These are phyloP conservation scores for Cerioporus squamosus DNA, from an alignment of 1,284 basidiomycete species.

Conservation along the genomic window DNA sequence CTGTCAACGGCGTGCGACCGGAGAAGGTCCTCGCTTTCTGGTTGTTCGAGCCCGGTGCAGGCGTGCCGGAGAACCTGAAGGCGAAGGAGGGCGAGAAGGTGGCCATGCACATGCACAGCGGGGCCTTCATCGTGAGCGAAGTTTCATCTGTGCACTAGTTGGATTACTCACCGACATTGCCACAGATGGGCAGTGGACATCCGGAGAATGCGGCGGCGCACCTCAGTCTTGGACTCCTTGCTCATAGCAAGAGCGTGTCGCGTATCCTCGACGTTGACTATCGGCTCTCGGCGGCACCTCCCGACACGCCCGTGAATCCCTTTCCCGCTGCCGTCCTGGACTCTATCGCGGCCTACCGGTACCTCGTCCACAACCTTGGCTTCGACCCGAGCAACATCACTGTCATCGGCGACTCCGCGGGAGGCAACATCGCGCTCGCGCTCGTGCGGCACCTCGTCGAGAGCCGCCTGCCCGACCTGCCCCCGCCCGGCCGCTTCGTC, in stretches of 20 bases:
- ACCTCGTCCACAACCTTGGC: slow-evolving; percentile 49
- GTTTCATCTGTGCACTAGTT: too few relatives aligned
- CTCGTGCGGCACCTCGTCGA: slow-evolving; percentile 49
- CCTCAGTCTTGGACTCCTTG: slow-evolving; percentile 20
- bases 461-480: slow-evolving; percentile 35
- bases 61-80: slow-evolving; percentile 33
- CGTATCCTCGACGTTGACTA: slow-evolving; percentile 39
- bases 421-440: slow-evolving; percentile 69
- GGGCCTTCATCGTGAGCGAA: slow-evolving; percentile 11
- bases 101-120: slow-evolving; percentile 22
- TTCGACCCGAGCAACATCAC: slow-evolving; percentile 55
- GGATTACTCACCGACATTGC: too few relatives aligned
- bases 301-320: slow-evolving; percentile 39
- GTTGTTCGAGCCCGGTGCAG: slow-evolving; percentile 14
- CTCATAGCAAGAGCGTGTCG: slow-evolving; percentile 26
- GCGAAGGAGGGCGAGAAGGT: slow-evolving; percentile 23
- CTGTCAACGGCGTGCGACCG: slow-evolving; percentile 17
- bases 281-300: slow-evolving; percentile 28
- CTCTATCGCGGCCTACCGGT: slow-evolving; percentile 62
- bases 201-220: slow-evolving; percentile 8
- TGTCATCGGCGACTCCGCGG: slow-evolving; percentile 72
- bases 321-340: slow-evolving; percentile 72
- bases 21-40: slow-evolving; percentile 23
- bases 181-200: slow-evolving; percentile 19
- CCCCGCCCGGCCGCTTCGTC: slow-evolving; percentile 45